Base-by-base conservation (phyloP, 768 basidiomycete species). In the Tubosaeta brunneosetosa region DNA sequence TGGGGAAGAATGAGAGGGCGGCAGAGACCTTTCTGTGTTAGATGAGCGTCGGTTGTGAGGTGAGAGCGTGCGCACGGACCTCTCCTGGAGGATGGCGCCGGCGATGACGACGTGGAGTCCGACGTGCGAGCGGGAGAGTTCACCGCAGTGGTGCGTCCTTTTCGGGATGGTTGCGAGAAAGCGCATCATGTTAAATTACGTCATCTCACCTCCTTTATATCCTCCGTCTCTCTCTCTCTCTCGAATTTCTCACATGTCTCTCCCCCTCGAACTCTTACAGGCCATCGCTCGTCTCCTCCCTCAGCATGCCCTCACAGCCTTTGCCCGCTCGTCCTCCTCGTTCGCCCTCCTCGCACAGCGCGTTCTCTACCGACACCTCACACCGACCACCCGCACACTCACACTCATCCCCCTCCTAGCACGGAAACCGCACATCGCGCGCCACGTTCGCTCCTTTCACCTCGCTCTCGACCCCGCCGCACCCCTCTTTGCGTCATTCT, bases 1-100 rank as follows among this genome's bases (percentile, higher is more conserved):
- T 79, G 31, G 85, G 85, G 73, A 88, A 91, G 75, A 97, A 97
- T 51, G 88, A 88, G 61, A 93, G 72, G 47, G 69, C 71, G 69
- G 82, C 85, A 50, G 74, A 76, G 16, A 85, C 76, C 69, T 85
- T 85, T 31, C 90, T 93, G 73, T 45, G 64, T 64, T 57, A 65
- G 62, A 61, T 60, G 65, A 61, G 77, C 59, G 76, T 70, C 58
- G 62, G 42, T 50, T 53, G 63, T 64, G 66, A 69, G 65, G 65
- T 22, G 22, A 22, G 59, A 46, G 31, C 27, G 33, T 1, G 31
- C 51, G 53, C 34, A 51, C 46, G 66, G 59, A 92, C 91, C 92
- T 82, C 71, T 85, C 86, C 51, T 84, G 80, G 59, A 88, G 83
- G 52, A 95, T 73, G 85, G 87, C 91, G 32, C 94, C 94, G 22